phyloP scores from a whole-genome alignment of 2,329 filamentous ascomycete genomes.

The Gnomoniopsis sp. region DNA sequence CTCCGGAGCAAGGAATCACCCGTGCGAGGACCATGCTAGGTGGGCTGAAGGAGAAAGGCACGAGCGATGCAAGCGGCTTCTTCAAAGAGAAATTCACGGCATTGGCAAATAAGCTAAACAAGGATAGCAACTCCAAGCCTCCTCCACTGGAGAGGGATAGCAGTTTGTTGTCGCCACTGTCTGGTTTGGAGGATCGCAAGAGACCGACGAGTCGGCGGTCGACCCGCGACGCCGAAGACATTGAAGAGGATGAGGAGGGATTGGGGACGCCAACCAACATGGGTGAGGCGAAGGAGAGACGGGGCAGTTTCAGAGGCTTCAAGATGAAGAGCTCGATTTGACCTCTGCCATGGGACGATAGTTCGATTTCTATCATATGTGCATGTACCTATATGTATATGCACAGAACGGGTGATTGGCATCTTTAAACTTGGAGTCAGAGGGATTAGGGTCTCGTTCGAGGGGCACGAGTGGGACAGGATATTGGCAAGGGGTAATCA shows the following conservation, averaged over 20 bases:
- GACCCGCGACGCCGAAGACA: conserved; percentile 17
- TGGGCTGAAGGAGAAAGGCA: conserved; percentile 17
- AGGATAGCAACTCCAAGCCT: conserved; percentile 26
- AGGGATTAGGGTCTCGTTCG: no score
- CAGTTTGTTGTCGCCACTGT: conserved; percentile 18
- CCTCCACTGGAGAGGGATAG: conserved; percentile 25
- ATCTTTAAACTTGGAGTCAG: background rate
- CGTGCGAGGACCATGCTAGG: conserved; percentile 14
- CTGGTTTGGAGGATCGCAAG: conserved; percentile 22
- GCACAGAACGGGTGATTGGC: background rate
- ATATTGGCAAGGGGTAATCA: no score
- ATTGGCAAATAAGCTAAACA: conserved; percentile 24
- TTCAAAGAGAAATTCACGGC: conserved; percentile 24
- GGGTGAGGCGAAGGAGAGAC: conserved; percentile 3
- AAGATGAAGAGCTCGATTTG: conserved; percentile 1
- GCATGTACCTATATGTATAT: background rate
- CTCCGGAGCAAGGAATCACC: conserved; percentile 6
- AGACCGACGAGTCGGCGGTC: conserved; percentile 16
- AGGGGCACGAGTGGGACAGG: no score
- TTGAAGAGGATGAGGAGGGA: conserved; percentile 22
- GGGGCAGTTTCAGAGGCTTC: background rate
- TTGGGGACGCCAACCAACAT: conserved; percentile 10
- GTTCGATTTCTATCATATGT: background rate
- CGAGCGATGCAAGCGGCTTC: conserved; percentile 9
- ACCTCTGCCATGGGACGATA: background rate